Conservation (phyloP, 208 protist genomes). For the Wallacemonas sp. region DNA sequence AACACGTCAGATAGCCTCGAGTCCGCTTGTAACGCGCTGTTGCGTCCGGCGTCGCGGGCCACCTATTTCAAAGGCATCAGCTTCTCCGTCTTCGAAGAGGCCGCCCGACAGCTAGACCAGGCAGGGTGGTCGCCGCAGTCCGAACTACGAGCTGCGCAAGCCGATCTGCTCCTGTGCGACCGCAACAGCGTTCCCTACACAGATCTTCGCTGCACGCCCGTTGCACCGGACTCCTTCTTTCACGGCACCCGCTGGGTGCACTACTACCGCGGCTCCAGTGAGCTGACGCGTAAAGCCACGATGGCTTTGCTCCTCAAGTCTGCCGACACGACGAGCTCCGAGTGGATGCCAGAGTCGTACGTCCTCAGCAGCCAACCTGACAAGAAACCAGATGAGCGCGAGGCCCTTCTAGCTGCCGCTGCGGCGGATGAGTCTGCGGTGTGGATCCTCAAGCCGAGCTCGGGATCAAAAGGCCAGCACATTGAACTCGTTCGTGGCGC, state of each 20-base stretch:
- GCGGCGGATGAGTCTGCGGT: slow-evolving; percentile 22
- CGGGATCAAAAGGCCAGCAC: slow-evolving; percentile 70
- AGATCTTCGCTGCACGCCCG: slow-evolving; percentile 53
- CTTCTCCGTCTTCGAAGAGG: slow-evolving; percentile 89
- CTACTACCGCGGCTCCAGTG: slow-evolving; percentile 85
- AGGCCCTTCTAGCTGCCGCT: slow-evolving; percentile 33
- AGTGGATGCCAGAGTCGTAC: slow-evolving; percentile 83
- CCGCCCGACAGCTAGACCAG: slow-evolving; percentile 58
- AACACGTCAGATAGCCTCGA: not conserved
- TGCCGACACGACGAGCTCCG: slow-evolving; percentile 31
- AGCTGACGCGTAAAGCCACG: slow-evolving; percentile 79
- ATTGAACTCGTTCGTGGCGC: slow-evolving; percentile 52
- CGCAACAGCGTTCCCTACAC: slow-evolving; percentile 80
- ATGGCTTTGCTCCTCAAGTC: slow-evolving; percentile 61
- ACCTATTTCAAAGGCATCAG: slow-evolving; percentile 17
- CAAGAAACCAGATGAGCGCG: slow-evolving; percentile 51
- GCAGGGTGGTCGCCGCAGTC: slow-evolving; percentile 46
- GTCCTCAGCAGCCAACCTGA: slow-evolving; percentile 61
- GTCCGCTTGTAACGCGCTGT: not conserved
- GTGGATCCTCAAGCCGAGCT: slow-evolving; percentile 90
- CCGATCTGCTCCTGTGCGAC: slow-evolving; percentile 76
- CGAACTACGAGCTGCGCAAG: slow-evolving; percentile 15
- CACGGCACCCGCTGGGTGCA: slow-evolving; percentile 78
- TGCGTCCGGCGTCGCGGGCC: not conserved
- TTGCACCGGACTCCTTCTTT: slow-evolving; percentile 52